These are phyloP conservation scores for Nothophoma quercina DNA, from an alignment of 2,329 filamentous ascomycete genomes.

Conservation along the genomic window DNA sequence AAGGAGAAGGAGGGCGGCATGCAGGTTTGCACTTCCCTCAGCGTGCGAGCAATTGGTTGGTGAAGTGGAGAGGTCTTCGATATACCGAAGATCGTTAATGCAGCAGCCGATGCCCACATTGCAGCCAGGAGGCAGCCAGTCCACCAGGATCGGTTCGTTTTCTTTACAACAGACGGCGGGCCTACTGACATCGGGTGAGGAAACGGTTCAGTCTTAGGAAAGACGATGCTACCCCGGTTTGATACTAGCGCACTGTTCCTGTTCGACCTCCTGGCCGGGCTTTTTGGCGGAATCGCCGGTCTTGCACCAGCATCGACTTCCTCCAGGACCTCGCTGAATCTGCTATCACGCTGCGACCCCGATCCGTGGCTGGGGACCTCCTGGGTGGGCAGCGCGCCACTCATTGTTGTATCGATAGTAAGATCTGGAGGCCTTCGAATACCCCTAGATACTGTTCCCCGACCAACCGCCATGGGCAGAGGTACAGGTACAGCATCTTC, in stretches of 20 bases:
- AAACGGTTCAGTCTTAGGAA: not conserved
- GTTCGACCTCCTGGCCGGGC: not conserved
- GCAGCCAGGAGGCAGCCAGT: not conserved
- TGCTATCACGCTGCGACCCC: not conserved
- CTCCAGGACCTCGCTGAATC: not conserved
- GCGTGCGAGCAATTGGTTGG: not conserved
- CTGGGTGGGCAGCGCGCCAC: not conserved
- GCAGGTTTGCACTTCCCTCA: not conserved
- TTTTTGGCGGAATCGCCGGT: not conserved
- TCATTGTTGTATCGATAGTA: not conserved
- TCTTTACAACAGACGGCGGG: too few relatives aligned
- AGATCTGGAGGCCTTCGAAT: not conserved
- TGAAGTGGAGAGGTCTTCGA: not conserved
- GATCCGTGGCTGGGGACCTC: too few relatives aligned
- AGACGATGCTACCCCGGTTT: too few relatives aligned
- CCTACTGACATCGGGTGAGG: too few relatives aligned
- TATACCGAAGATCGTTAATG: not conserved
- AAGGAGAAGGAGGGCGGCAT: not conserved
- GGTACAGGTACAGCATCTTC: not conserved
- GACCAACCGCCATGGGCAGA: too few relatives aligned
- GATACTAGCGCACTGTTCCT: not conserved
- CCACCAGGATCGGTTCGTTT: not conserved
- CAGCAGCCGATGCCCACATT: not conserved
- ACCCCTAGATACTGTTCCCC: too few relatives aligned
- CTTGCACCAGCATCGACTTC: not conserved